Evolutionary conservation across 2,329 filamentous ascomycete genomes (phyloP).

Genomic region (Diaporthe vexans): DNA sequence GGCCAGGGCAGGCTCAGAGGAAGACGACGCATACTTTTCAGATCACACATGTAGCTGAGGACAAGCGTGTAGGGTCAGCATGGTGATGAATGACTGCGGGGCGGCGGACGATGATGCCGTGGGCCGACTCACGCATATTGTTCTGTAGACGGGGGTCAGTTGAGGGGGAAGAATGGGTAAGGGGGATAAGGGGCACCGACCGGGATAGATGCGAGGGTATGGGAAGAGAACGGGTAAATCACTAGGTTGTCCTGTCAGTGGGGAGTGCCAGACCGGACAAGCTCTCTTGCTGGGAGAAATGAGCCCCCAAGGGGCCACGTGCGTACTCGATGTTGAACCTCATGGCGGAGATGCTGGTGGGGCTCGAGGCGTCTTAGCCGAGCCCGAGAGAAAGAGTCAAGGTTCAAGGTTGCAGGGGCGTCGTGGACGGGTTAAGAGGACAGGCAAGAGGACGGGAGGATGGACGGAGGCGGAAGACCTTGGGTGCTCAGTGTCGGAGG

Average conservation of each 20-base stretch:
- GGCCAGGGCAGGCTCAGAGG: background rate
- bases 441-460: background rate
- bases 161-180: slow-evolving; percentile 14
- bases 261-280: background rate
- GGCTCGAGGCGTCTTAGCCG: background rate
- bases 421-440: background rate
- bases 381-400: background rate
- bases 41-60: slow-evolving; percentile 66
- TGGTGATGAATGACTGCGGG: background rate
- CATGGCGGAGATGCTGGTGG: slow-evolving; percentile 52
- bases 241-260: slow-evolving; percentile 50
- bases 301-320: background rate
- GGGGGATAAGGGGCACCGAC: slow-evolving; percentile 41
- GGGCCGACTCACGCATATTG: slow-evolving; percentile 65
- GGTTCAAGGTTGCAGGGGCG: background rate
- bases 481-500: background rate
- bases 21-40: slow-evolving; percentile 61
- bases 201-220: slow-evolving; percentile 65
- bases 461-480: background rate
- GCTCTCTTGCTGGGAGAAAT: slow-evolving; percentile 16
- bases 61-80: background rate
- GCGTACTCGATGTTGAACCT: slow-evolving; percentile 67
- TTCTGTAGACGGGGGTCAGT: slow-evolving; percentile 51
- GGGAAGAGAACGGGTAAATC: slow-evolving; percentile 71
- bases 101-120: background rate